Base-by-base conservation (phyloP, 805 yeast genomes). In the Zygotorulaspora danielsina region DNA sequence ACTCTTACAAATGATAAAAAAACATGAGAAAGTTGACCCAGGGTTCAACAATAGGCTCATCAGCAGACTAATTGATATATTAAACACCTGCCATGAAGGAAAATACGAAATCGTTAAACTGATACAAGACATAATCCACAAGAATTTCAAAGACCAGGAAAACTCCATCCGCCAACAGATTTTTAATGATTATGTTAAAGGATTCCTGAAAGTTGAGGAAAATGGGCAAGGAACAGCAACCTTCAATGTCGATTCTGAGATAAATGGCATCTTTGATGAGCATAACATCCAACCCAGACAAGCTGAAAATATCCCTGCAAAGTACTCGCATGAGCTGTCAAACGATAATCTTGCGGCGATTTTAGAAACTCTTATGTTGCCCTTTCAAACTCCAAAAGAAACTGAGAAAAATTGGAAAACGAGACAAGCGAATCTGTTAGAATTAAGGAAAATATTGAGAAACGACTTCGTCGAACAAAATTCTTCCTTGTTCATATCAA, bases 341-440 rank as follows among this genome's bases (percentile, higher is more conserved):
- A 33, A 47, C 17, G 46, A 44, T 2, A 41, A 57, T 6, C 19
- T 67, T 11, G 21, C 35, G 8, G 51, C 48, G 32, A 65, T 63
- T 28, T 36, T 63, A 13, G 63, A 54, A 21, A 31, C 39, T 3
- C 32, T 65, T 5, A 38, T 58, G 17, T 6, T 45, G 5, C 67
- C 70, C 5, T 88, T 90, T 51, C 73, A 70, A 6, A 83, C 81
- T 4, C 25, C 40, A 70, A 69, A 81, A 53, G 98, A 93, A 59
- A 83, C 95, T 0, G 98, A 93, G 55, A 72, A 72, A 42, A 93
- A 93, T 57, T 93, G 98, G 98, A 63, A 68, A 16, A 50, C 53
- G 0, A 71, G 98, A 54, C 96, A 89, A 51, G 71, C 73, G 37
- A 66, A 67, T 35, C 72, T 87, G 2, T 52, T 73, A 1, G 71